Evolutionary conservation across 116 monocot species (phyloP), one percentile per base, ranked within the genome.

Genomic region (Papilionanthe hybrid): DNA sequence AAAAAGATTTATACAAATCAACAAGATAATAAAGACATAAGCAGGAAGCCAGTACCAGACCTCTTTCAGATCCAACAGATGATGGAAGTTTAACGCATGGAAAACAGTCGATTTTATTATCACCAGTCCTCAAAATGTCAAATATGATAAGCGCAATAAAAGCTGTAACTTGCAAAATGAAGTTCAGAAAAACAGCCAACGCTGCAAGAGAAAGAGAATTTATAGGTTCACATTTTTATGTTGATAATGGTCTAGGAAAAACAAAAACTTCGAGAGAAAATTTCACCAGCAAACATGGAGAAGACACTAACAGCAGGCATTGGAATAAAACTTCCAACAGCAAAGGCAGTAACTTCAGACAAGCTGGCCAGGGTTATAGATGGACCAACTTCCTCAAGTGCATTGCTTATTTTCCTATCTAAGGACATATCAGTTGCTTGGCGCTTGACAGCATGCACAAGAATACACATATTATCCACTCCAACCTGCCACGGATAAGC

Each of bases 381-480:
- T 37, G 99, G 99, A 42, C 99, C 99, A 82, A 94, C 99, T 89
- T 95, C 99, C 78, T 83, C 93, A 66, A 99, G 87, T 72, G 99
- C 95, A 82, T 87, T 90, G 76, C 95, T 88, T 78, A 99, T 85
- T 78, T 86, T 58, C n/a, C 66, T 85, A 83, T 95, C 95, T 75
- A 99, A 87, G 78, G 86, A 78, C 71, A 86, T 82, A 5, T 88
- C 86, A 9, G 55, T 47, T 30, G 87, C 69, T 75, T 99, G 93
- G 17, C 95, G 93, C 80, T 99, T 95, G 42, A 99, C 90, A 63
- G 95, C 93, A 86, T 95, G 91, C 32, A 99, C 99, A 81, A 99
- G 88, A 65, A 99, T 99, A 79, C 95, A 95, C 99, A 99, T 99
- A 80, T 99, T 99, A 72, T 99, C 99, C 73, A 99, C 99, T 55